Evolutionary conservation across 129 eudicot genomes (phyloP).

Genomic region (Chrysanthemum lavandulifolium): DNA sequence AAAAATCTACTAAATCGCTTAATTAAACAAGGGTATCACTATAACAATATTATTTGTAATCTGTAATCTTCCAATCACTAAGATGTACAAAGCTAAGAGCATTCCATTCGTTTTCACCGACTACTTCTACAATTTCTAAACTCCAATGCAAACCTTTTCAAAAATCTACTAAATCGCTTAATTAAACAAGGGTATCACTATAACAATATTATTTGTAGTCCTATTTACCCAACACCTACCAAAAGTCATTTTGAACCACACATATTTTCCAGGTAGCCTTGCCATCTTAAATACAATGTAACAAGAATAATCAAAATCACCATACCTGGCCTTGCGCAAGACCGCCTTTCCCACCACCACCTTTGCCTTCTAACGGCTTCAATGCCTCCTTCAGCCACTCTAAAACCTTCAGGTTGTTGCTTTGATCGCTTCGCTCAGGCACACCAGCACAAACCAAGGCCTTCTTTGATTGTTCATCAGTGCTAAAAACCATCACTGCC

Average conservation of each 20-base stretch:
- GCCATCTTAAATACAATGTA: background rate
- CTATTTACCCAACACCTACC: too few relatives aligned
- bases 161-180: too few relatives aligned
- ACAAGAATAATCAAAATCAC: background rate
- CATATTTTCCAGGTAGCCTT: background rate
- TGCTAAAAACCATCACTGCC: constrained; percentile 83
- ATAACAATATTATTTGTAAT: too few relatives aligned
- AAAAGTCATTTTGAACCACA: background rate
- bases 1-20: too few relatives aligned
- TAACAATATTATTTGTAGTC: too few relatives aligned
- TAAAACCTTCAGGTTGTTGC: constrained; percentile 57
- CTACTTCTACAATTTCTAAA: too few relatives aligned
- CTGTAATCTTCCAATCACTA: too few relatives aligned
- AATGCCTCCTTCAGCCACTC: constrained; percentile 80
- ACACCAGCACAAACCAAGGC: constrained; percentile 93
- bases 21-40: too few relatives aligned
- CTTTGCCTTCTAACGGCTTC: constrained; percentile 67
- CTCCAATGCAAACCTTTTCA: too few relatives aligned
- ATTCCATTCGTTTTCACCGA: too few relatives aligned
- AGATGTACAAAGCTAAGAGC: too few relatives aligned
- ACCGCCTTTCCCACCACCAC: constrained; percentile 92
- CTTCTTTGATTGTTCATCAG: constrained; percentile 67
- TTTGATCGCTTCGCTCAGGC: constrained; percentile 64
- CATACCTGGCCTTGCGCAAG: constrained; percentile 94
- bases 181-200: too few relatives aligned